These are phyloP conservation scores for Periconia digitata DNA, from an alignment of 2,329 filamentous ascomycete species.

Conservation along the genomic window DNA sequence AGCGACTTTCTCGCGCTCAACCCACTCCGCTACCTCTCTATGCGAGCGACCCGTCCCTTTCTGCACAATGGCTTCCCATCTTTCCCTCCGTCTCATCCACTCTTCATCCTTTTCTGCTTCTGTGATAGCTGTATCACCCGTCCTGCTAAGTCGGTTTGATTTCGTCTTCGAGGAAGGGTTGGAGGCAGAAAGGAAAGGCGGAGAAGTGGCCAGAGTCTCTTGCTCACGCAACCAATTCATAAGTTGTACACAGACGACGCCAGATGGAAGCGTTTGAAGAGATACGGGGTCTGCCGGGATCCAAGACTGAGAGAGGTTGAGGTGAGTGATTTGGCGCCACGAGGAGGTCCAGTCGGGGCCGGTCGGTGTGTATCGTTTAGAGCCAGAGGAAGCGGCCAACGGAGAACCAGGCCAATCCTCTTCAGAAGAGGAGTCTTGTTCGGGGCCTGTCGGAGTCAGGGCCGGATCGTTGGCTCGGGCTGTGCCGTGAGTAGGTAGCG, in stretches of 20 bases:
- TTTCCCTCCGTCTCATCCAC: neutral
- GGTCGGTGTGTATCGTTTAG: conserved; percentile 11
- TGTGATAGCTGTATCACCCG: neutral
- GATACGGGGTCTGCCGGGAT: conserved; percentile 37
- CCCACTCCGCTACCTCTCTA: conserved; percentile 34
- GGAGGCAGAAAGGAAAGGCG: neutral
- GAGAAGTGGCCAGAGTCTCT: conserved; percentile 3
- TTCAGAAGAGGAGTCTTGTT: neutral
- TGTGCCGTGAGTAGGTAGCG: neutral
- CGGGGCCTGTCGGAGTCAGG: neutral
- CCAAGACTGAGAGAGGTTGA: conserved; percentile 50
- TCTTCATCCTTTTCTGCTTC: conserved; percentile 1
- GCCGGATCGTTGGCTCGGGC: too few species aligned
- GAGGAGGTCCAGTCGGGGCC: conserved; percentile 43
- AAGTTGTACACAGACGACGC: conserved; percentile 35
- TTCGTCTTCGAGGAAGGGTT: too few species aligned
- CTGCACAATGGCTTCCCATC: neutral
- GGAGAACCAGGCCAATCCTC: neutral
- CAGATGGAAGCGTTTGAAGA: conserved; percentile 39
- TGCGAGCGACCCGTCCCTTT: conserved; percentile 20
- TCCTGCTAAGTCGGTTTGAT: too few species aligned
- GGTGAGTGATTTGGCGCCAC: conserved; percentile 48
- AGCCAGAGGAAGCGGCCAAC: conserved; percentile 9
- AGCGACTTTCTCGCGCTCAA: conserved; percentile 42
- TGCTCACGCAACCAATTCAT: conserved; percentile 40